phyloP scores from a whole-genome alignment of 352 stramenopile species.

The Globisporangium nunn region DNA sequence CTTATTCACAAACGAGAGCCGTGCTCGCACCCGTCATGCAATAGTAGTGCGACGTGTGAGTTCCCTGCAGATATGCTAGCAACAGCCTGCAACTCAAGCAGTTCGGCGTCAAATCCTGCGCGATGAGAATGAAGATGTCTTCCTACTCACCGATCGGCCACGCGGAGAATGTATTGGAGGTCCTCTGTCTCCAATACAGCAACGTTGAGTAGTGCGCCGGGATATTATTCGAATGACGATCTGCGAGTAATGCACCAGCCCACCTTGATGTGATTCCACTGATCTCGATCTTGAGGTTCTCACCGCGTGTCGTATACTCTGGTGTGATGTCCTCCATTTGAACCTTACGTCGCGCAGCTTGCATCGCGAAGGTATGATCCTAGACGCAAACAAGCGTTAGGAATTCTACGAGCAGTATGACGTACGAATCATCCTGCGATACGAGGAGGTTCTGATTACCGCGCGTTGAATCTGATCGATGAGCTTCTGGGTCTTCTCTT shows the following conservation, averaged over 20 bases:
- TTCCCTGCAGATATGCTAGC: conserved; percentile 65
- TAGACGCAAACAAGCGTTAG: conserved; percentile 7
- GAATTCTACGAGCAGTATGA: neutral
- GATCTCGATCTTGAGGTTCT: conserved; percentile 54
- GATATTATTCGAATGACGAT: neutral
- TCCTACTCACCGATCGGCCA: conserved; percentile 29
- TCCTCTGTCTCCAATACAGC: conserved; percentile 23
- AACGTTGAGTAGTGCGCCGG: neutral
- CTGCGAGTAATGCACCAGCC: neutral
- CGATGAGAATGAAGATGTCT: neutral
- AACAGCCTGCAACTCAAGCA: conserved; percentile 26
- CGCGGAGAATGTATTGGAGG: conserved; percentile 54
- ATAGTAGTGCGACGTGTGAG: conserved; percentile 74
- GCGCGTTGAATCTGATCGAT: conserved; percentile 28
- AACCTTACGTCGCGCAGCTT: conserved; percentile 36
- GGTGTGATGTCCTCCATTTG: conserved; percentile 51
- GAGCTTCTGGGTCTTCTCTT: conserved; percentile 18
- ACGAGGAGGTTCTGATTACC: conserved; percentile 7
- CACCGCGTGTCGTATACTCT: conserved; percentile 52
- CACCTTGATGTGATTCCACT: conserved; percentile 78
- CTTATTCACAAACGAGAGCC: neutral
- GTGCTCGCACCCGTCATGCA: conserved; percentile 62
- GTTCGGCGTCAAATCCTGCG: neutral
- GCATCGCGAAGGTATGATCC: conserved; percentile 46
- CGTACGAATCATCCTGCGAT: neutral